phyloP scores from a whole-genome alignment of 331 rosid genomes.

The Rosa hybrid region DNA sequence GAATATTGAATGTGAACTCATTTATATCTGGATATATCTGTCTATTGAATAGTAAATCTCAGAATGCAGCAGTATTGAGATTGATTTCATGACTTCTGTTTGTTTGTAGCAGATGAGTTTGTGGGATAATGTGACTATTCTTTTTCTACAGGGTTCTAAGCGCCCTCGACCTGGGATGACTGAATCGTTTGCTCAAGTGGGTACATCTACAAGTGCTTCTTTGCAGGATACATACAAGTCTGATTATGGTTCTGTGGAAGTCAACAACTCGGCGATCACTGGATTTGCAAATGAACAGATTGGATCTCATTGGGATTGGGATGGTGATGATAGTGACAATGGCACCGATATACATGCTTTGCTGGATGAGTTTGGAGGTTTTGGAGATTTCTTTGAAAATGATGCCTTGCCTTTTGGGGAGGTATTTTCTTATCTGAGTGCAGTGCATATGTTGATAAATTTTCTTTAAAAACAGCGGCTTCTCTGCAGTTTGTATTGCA shows the following conservation, averaged over 20 bases:
- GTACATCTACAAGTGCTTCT: slow-evolving; percentile 55
- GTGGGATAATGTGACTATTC: slow-evolving; percentile 14
- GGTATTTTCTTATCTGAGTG: slow-evolving; percentile 47
- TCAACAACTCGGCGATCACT: slow-evolving; percentile 64
- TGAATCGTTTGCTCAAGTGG: slow-evolving; percentile 62
- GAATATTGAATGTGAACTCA: neutral
- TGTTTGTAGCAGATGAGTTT: slow-evolving; percentile 8
- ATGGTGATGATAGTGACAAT: slow-evolving; percentile 70
- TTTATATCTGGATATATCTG: neutral
- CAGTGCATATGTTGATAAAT: neutral
- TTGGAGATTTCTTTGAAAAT: slow-evolving; percentile 88
- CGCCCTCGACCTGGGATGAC: slow-evolving; percentile 71
- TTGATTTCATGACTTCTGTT: neutral
- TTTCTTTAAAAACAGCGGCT: neutral
- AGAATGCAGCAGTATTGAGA: neutral
- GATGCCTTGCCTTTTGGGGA: slow-evolving; percentile 93
- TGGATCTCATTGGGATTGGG: slow-evolving; percentile 95
- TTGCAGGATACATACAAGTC: slow-evolving; percentile 74
- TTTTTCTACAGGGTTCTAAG: slow-evolving; percentile 69
- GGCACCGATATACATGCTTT: slow-evolving; percentile 87
- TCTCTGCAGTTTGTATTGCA: slow-evolving; percentile 7
- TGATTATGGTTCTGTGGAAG: slow-evolving; percentile 75
- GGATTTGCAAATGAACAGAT: slow-evolving; percentile 65
- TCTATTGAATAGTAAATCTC: neutral
- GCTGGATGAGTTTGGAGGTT: slow-evolving; percentile 89